phyloP scores from a whole-genome alignment of 2,329 filamentous ascomycete genomes.

The Akanthomyces dipterigenus region DNA sequence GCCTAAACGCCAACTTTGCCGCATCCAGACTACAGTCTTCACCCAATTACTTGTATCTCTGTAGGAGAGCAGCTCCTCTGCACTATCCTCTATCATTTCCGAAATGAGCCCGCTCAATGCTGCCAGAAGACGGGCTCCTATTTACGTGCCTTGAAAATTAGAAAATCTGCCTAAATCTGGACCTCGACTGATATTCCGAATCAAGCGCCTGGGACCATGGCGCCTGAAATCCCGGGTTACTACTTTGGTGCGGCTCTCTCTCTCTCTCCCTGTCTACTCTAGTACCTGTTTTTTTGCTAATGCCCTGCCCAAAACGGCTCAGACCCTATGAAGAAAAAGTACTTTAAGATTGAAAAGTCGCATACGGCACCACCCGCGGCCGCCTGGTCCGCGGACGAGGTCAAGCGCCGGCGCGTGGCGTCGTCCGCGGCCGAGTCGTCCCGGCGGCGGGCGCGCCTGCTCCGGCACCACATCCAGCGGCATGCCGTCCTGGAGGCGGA shows the following conservation, averaged over 20 bases:
- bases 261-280: background rate
- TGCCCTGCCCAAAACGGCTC: background rate
- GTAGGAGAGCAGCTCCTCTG: background rate
- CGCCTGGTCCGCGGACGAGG: constrained; percentile 50
- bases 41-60: background rate
- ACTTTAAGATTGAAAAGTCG: constrained; percentile 60
- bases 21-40: background rate
- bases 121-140: background rate
- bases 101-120: background rate
- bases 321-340: constrained; percentile 55
- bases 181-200: too few species aligned
- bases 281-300: background rate
- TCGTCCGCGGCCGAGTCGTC: constrained; percentile 27
- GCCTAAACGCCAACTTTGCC: background rate
- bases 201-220: constrained; percentile 18
- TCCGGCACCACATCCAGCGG: constrained; percentile 33
- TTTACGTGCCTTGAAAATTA: background rate
- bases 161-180: too few species aligned
- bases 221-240: constrained; percentile 42
- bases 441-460: constrained; percentile 21
- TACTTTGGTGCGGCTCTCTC: constrained; percentile 40
- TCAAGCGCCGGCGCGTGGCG: constrained; percentile 48
- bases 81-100: background rate
- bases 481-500: constrained; percentile 25
- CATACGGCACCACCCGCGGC: constrained; percentile 43